These are phyloP conservation scores for Flaveria floridana DNA, from an alignment of 140 eudicot genomes.

Conservation along the genomic window DNA sequence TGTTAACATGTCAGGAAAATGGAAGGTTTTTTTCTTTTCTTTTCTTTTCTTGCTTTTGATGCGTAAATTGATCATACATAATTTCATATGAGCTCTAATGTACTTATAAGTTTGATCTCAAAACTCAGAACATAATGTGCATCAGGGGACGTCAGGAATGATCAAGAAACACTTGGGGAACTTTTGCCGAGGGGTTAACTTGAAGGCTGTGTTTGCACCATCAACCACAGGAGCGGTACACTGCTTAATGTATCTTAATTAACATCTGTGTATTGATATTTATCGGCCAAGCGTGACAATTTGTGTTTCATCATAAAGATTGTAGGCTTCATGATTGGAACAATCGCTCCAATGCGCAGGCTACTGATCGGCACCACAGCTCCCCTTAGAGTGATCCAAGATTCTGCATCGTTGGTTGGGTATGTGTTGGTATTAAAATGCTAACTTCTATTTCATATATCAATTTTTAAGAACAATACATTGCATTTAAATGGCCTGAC, in stretches of 20 bases:
- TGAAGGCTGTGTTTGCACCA: constrained; percentile 46
- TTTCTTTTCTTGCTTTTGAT: constrained; percentile 1
- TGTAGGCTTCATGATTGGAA: constrained; percentile 46
- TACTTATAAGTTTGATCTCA: not conserved
- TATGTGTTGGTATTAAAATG: constrained; percentile 6
- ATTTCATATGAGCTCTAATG: not conserved
- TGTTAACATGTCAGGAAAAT: constrained; percentile 13
- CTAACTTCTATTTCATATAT: not conserved
- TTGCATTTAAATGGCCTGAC: too few relatives aligned
- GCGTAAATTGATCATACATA: not conserved
- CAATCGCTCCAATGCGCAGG: constrained; percentile 36
- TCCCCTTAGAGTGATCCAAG: constrained; percentile 53
- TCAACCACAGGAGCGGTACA: constrained; percentile 56
- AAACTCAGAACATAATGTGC: constrained; percentile 12
- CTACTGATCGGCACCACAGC: constrained; percentile 51
- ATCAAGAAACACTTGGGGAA: constrained; percentile 25
- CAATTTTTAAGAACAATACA: too few relatives aligned
- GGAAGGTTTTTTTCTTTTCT: constrained; percentile 11
- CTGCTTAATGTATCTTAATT: not conserved
- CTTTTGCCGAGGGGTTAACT: constrained; percentile 25
- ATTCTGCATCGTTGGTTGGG: constrained; percentile 49
- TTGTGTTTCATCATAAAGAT: constrained; percentile 32
- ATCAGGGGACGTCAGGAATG: constrained; percentile 31
- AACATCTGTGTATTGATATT: not conserved
- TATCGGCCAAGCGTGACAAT: not conserved